These are phyloP conservation scores for Populus nigra DNA, from an alignment of 345 rosid species.

Conservation along the genomic window DNA sequence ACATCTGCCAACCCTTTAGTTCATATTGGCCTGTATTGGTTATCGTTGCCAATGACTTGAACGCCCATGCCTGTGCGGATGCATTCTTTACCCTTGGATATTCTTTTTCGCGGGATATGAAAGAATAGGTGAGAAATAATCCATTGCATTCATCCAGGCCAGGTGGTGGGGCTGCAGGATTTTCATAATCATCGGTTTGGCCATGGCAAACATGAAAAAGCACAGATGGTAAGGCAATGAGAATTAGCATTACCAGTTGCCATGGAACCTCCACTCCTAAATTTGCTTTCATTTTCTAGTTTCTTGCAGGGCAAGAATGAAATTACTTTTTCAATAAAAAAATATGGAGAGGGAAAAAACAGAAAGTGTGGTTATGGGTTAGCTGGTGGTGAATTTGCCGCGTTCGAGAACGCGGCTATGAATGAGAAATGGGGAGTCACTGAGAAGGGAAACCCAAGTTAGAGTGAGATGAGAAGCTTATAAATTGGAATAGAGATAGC, in stretches of 20 bases:
- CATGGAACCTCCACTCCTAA: slow-evolving; percentile 42
- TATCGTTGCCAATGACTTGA: slow-evolving; percentile 54
- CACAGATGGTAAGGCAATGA: slow-evolving; percentile 17
- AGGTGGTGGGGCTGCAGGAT: slow-evolving; percentile 45
- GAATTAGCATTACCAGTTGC: slow-evolving; percentile 11
- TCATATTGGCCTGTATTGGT: slow-evolving; percentile 63
- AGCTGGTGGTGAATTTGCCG: slow-evolving; percentile 15
- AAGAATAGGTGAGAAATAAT: slow-evolving; percentile 57
- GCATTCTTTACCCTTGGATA: slow-evolving; percentile 69
- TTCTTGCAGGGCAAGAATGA: not conserved
- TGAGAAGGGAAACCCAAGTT: slow-evolving; percentile 27
- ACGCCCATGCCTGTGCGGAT: slow-evolving; percentile 86
- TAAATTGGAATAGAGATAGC: slow-evolving; percentile 17
- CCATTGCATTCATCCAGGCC: slow-evolving; percentile 65
- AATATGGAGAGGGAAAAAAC: not conserved
- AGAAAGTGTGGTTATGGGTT: not conserved
- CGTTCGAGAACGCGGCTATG: slow-evolving; percentile 33
- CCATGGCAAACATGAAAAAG: slow-evolving; percentile 31
- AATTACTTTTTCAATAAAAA: not conserved
- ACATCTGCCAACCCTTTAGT: slow-evolving; percentile 71
- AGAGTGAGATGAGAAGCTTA: slow-evolving; percentile 19
- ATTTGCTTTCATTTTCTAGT: slow-evolving; percentile 8
- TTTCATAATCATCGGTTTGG: slow-evolving; percentile 39
- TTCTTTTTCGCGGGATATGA: slow-evolving; percentile 51
- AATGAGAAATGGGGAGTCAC: slow-evolving; percentile 20